These are phyloP conservation scores for Saccharomycopsis sp. DNA, from an alignment of 805 yeast genomes.

Conservation along the genomic window DNA sequence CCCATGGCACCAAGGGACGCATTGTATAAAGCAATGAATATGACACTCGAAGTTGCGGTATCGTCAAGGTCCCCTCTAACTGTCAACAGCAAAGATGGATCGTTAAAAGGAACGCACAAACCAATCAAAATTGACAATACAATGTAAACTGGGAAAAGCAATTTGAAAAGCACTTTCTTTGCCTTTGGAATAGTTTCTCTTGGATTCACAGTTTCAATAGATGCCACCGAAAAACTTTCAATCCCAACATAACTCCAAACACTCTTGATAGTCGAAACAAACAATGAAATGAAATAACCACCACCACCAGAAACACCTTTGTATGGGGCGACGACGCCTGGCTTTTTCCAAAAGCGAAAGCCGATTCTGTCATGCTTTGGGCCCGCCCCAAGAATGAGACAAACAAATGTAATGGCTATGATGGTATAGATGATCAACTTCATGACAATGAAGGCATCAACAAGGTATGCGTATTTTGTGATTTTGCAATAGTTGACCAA, in stretches of 20 bases:
- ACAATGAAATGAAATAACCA: constrained; percentile 55
- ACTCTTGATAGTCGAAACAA: constrained; percentile 44
- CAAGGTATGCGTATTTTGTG: constrained; percentile 19
- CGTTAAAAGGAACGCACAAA: constrained; percentile 55
- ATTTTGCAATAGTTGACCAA: constrained; percentile 16
- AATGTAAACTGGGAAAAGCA: constrained; percentile 42
- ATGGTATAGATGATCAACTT: constrained; percentile 15
- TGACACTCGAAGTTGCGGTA: constrained; percentile 5
- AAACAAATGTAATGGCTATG: constrained; percentile 29
- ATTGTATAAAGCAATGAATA: constrained; percentile 17
- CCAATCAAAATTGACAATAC: constrained; percentile 55
- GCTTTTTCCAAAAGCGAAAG: constrained; percentile 39
- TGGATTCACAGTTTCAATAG: constrained; percentile 66
- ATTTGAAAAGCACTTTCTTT: constrained; percentile 57
- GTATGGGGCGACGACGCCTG: constrained; percentile 29
- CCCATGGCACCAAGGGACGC: constrained; percentile 13
- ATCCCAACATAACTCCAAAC: constrained; percentile 66
- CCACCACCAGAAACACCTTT: constrained; percentile 18
- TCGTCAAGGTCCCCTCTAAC: neutral
- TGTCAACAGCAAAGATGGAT: constrained; percentile 36
- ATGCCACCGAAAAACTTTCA: constrained; percentile 62
- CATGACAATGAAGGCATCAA: constrained; percentile 11
- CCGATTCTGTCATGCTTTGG: constrained; percentile 36
- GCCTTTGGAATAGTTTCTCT: constrained; percentile 64
- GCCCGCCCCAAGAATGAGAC: constrained; percentile 35